phyloP scores from a whole-genome alignment of 352 stramenopile species.

The Pythium scleroteichum region DNA sequence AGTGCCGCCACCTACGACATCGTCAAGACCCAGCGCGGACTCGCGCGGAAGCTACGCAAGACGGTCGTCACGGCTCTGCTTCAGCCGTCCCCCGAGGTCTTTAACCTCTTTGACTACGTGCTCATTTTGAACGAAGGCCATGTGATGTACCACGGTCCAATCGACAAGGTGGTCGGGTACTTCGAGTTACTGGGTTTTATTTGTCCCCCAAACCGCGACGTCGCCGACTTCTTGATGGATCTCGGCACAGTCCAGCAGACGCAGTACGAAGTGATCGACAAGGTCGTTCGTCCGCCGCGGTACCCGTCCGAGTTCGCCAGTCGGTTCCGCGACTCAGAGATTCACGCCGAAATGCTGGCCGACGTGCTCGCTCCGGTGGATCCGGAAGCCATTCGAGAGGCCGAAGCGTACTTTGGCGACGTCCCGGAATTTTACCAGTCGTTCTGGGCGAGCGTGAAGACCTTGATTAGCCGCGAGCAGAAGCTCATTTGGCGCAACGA shows the following conservation, averaged over 20 bases:
- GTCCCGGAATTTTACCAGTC: constrained; percentile 18
- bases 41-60: constrained; percentile 33
- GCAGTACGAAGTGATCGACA: constrained; percentile 7
- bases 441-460: constrained; percentile 18
- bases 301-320: constrained; percentile 23
- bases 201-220: constrained; percentile 30
- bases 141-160: constrained; percentile 48
- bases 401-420: constrained; percentile 26
- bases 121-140: constrained; percentile 45
- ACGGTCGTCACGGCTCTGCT: constrained; percentile 44
- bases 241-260: constrained; percentile 24
- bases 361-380: constrained; percentile 88
- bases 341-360: constrained; percentile 36
- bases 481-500: constrained; percentile 46
- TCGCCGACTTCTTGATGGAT: constrained; percentile 34
- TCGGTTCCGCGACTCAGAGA: constrained; percentile 22
- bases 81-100: constrained; percentile 30
- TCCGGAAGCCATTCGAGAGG: constrained; percentile 75
- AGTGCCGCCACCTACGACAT: constrained; percentile 91
- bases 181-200: constrained; percentile 34
- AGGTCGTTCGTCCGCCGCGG: not conserved
- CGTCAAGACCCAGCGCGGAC: constrained; percentile 43
- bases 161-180: constrained; percentile 32
- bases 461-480: constrained; percentile 36
- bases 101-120: constrained; percentile 40